Evolutionary conservation across 2,329 filamentous ascomycete species (phyloP), one percentile per base, ranked within the genome.

Genomic region (Colletotrichum tamarilloi): DNA sequence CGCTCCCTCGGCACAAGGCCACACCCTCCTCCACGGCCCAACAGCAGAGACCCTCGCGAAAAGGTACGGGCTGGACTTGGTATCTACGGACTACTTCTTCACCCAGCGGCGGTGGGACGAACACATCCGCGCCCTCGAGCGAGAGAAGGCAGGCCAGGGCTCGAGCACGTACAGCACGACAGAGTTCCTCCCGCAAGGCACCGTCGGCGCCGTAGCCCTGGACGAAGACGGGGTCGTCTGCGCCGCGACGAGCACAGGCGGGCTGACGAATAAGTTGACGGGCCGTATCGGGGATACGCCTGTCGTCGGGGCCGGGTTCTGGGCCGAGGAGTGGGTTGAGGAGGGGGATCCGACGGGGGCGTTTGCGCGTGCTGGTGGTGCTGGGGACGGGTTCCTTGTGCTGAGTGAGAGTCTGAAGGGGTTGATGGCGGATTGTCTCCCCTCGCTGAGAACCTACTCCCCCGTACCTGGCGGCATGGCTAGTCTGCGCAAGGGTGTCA

Each of bases 251-350:
- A 91, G 88, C 78, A 92, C 90, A 0, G 95, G 95, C 5, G 95
- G 95, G 0, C 81, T 97, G 81, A 98, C 95, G 26, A 98, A 98
- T 81, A 98, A 98, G 84, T 84, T 96, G 67, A 93, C 94, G 0
- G 95, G 95, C 0, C 87, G 95, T 24, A 92, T 97, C 75, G 95
- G 95, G 0, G 95, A 98, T 80, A 98, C 95, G 12, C 95, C 95
- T 0, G 93, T 92, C 0, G 85, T 95, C 0, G 95, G 95, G 0
- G 93, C 95, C 1, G 95, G 95, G 0, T 98, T 95, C 81, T 98
- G 95, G 94, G 94, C 95, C 0, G 95, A 97, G 80, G 90, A 95
- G 76, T 97, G 94, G 94, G 82, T 83, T 8, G 89, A 92, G 68
- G 82, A 85, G 2, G 81, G 81, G 1, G 81, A 83, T 49, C 78